Percentiles rank a stretch among this genome's conserved stretches.
Conservation (phyloP, 352 stramenopile species). For the Phytophthora aleatoria region DNA sequence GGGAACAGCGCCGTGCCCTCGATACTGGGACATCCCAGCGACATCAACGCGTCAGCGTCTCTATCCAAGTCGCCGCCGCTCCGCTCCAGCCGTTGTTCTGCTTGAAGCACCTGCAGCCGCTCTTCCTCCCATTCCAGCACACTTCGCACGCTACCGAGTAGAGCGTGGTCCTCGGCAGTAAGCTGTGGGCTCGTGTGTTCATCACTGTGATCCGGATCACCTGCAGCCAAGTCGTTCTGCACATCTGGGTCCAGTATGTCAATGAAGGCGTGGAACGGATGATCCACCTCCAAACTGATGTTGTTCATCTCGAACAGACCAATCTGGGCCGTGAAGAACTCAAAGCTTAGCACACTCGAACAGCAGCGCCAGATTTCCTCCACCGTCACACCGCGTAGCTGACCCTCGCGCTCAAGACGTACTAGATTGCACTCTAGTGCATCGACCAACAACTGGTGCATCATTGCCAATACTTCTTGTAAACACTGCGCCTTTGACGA, state of each 20-base stretch:
- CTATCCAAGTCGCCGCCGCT: conserved; percentile 36
- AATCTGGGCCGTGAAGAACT: conserved; percentile 91
- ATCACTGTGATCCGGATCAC: conserved; percentile 13
- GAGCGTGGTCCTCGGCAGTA: conserved; percentile 27
- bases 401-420: conserved; percentile 62
- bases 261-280: conserved; percentile 76
- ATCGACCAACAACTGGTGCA: conserved; percentile 67
- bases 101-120: conserved; percentile 28
- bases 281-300: conserved; percentile 90
- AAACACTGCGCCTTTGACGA: conserved; percentile 50
- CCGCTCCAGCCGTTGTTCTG: conserved; percentile 79
- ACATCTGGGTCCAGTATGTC: conserved; percentile 73
- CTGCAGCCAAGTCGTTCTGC: conserved; percentile 28
- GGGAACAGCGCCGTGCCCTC: conserved; percentile 95
- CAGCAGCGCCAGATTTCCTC: conserved; percentile 68
- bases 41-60: conserved; percentile 31
- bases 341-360: conserved; percentile 70
- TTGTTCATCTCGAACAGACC: conserved; percentile 98
- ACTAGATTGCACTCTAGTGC: conserved; percentile 75
- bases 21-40: conserved; percentile 54
- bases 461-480: conserved; percentile 63
- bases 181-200: conserved; percentile 23
- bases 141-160: conserved; percentile 47
- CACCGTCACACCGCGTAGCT: conserved; percentile 57
- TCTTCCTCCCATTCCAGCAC: conserved; percentile 56